Conservation (phyloP, 2,329 filamentous ascomycete species). For the Nemania sp. region DNA sequence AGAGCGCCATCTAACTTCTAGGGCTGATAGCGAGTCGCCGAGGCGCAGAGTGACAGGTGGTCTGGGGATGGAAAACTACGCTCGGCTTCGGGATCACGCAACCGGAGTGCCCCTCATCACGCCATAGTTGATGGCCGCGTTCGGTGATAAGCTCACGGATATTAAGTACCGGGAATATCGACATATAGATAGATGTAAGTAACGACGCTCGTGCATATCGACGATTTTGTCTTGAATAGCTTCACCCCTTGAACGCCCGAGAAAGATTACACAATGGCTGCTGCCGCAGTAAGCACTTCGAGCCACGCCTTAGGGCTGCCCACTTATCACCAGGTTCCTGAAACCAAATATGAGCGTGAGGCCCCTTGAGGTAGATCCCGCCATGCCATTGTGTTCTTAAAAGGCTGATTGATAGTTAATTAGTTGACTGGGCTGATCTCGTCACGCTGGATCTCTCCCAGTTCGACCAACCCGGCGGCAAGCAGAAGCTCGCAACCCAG, state of each 20-base stretch:
- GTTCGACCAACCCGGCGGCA: conserved; percentile 59
- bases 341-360: conserved; percentile 44
- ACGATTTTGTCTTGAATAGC: background rate
- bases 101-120: conserved; percentile 29
- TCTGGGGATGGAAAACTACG: conserved; percentile 20
- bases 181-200: background rate
- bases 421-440: conserved; percentile 58
- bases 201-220: background rate
- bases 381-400: background rate
- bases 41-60: background rate
- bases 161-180: conserved; percentile 13
- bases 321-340: conserved; percentile 42
- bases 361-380: background rate
- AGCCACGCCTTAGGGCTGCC: conserved; percentile 30
- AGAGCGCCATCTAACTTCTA: background rate
- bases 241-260: background rate
- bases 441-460: conserved; percentile 60
- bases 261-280: conserved; percentile 26
- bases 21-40: background rate
- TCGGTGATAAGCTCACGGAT: conserved; percentile 3
- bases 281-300: conserved; percentile 26
- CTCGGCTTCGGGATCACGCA: background rate
- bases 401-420: background rate
- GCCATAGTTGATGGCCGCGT: conserved; percentile 21
- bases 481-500: conserved; percentile 57